Evolutionary conservation across 2,329 filamentous ascomycete species (phyloP), one percentile per base, ranked within the genome.

Genomic region (Ilyonectria sp.): DNA sequence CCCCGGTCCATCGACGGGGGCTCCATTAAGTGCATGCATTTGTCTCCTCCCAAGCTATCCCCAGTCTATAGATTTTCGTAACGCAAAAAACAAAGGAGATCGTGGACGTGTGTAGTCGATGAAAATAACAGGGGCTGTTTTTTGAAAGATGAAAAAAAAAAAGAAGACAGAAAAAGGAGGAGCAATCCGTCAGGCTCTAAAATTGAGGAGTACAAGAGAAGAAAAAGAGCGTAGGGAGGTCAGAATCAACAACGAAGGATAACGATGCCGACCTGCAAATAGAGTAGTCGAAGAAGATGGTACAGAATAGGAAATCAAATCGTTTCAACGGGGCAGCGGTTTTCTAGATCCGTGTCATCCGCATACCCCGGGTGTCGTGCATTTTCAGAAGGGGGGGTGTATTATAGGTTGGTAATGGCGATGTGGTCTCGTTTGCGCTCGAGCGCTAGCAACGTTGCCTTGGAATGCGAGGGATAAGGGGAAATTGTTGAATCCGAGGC

Each of bases 21-120:
- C 53, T 57, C 70, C 69, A 75, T 75, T 75, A 75, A 67, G 65
- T 74, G 69, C 70, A 71, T 75, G 71, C 74, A 74, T 69, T 73
- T 69, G 70, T 73, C 66, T 73, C 73, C 69, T 74, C 69, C 71
- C 71, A n/a, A 69, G 69, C 66, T 68, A 70, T 73, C 68, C 73
- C 73, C 74, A 57, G 61, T 75, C 73, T 75, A 75, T 71, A 69
- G 46, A 60, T 65, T 68, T 75, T 75, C 73, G 59, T 75, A 44
- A 65, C 63, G 50, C 63, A 74, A 69, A 62, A 31, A 67, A 75
- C 73, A 74, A 71, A 75, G 68, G 71, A 73, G 68, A 74, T 74
- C 73, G 74, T 75, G 58, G 73, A 69, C 63, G 57, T 73, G 47
- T 69, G 60, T 60, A 68, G 64, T 67, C 66, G 63, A 72, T 69